Evolutionary conservation across 768 basidiomycete species (phyloP), one percentile per base, ranked within the genome.

Genomic region (Glaciozyma antarctica): DNA sequence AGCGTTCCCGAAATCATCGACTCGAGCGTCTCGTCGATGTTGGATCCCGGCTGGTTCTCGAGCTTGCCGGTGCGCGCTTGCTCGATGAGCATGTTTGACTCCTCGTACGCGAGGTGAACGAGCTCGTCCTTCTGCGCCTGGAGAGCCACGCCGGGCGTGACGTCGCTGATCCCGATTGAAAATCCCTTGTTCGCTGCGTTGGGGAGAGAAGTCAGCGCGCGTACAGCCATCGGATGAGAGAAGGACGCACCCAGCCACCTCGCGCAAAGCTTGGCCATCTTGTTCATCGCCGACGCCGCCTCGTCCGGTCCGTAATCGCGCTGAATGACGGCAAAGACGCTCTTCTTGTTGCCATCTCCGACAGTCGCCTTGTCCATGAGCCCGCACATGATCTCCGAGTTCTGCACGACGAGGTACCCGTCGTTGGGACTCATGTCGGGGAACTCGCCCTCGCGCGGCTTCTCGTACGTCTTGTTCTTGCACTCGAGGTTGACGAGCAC

Each of bases 321-420:
- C 79, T 97, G 83, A 71, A 99, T 98, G 52, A 97, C 90, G 68
- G 94, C 94, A 74, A 98, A 99, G 51, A 99, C 90, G 3, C 92
- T 95, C 75, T 97, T 98, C 81, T 99, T 98, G 83, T 99, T 99
- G 60, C 95, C 95, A 72, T 90, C 88, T 61, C 95, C 95, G 5
- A 98, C 87, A 0, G 91, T 97, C 21, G 89, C 88, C 78, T 99
- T 99, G 79, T 99, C 95, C 86, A 98, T 94, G 21, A 91, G 88
- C 52, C 95, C 95, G 73, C 93, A 97, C 91, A 98, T 99, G 72
- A 99, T 90, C 77, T 99, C 93, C 74, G 88, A 91, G 76, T 98
- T 99, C 68, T 92, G 85, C 61, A 99, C 85, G 53, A 99, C 95
- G 32, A 99, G 82, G 86, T 90, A 98, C 1, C 94, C 94, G 72